Evolutionary conservation across 2,329 filamentous ascomycete species (phyloP).

Genomic region (Fusarium fujikuroi): DNA sequence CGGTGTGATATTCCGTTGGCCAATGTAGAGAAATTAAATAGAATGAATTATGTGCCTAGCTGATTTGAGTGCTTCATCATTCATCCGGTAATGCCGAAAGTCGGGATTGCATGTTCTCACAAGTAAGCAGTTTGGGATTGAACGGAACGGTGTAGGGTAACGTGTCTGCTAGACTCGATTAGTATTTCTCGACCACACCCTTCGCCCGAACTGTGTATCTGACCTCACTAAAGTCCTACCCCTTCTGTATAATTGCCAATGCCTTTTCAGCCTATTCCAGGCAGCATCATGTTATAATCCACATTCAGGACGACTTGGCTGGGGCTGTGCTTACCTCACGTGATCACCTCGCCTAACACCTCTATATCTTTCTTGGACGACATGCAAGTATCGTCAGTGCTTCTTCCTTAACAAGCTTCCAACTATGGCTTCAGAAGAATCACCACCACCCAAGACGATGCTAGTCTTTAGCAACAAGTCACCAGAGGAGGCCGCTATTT

Average conservation of each 20-base stretch:
- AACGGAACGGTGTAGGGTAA: background rate
- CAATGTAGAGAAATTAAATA: fast-evolving
- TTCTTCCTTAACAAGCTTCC: background rate
- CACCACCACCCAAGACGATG: background rate
- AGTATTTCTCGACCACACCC: background rate
- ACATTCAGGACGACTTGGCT: background rate
- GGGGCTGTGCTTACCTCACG: background rate
- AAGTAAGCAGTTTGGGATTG: background rate
- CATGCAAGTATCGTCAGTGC: background rate
- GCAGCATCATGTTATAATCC: background rate
- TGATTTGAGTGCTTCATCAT: fast-evolving
- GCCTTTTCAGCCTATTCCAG: background rate
- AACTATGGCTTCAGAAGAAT: background rate
- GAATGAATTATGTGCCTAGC: fast-evolving
- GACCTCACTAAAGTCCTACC: too few relatives aligned
- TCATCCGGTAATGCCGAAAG: too few relatives aligned
- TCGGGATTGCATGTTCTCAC: fast-evolving
- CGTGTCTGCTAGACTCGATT: background rate
- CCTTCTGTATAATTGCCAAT: background rate
- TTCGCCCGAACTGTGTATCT: fast-evolving
- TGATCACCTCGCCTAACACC: background rate
- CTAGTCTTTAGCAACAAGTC: background rate
- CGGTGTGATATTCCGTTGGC: fast-evolving
- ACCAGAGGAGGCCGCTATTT: background rate
- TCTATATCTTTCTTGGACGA: background rate